These are phyloP conservation scores for Pseudotulostoma volvatum DNA, from an alignment of 495 filamentous ascomycete species.

Conservation along the genomic window DNA sequence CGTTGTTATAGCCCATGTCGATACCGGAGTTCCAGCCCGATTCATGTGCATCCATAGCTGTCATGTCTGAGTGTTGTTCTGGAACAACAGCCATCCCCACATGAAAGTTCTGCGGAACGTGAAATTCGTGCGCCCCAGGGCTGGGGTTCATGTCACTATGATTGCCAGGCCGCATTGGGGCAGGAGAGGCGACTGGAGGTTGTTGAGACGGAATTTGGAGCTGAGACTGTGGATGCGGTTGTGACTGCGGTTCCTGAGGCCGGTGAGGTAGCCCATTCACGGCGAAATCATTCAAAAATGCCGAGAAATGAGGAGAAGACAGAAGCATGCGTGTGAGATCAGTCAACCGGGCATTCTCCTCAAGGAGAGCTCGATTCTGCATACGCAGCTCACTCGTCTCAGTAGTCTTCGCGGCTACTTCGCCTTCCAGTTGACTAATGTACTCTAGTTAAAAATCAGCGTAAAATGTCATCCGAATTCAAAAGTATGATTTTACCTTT, in stretches of 20 bases:
- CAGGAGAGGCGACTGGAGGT: conserved; percentile 4
- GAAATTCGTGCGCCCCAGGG: conserved; percentile 29
- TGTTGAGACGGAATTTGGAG: conserved; percentile 12
- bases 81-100: conserved; percentile 62
- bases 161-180: conserved; percentile 7
- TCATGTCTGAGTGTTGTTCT: conserved; percentile 52
- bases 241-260: conserved; percentile 16
- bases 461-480: too few species aligned
- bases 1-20: conserved; percentile 44
- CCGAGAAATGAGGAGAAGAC: conserved; percentile 69
- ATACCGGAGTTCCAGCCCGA: conserved; percentile 38
- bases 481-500: conserved; percentile 63
- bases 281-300: conserved; percentile 61
- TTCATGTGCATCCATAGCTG: conserved; percentile 38
- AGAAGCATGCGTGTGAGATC: conserved; percentile 70
- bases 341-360: conserved; percentile 65
- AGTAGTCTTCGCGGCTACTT: conserved; percentile 54
- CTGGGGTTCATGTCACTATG: conserved; percentile 52
- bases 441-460: conserved; percentile 61
- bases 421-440: conserved; percentile 77
- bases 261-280: conserved; percentile 29
- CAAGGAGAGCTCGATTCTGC: conserved; percentile 55
- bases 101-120: conserved; percentile 35
- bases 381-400: conserved; percentile 55
- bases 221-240: conserved; percentile 13